A percentile compares a stretch with the other conserved stretches of the same genome.
Evolutionary conservation across 2,329 filamentous ascomycete genomes (phyloP).

Genomic region (Alternaria triticimaculans): DNA sequence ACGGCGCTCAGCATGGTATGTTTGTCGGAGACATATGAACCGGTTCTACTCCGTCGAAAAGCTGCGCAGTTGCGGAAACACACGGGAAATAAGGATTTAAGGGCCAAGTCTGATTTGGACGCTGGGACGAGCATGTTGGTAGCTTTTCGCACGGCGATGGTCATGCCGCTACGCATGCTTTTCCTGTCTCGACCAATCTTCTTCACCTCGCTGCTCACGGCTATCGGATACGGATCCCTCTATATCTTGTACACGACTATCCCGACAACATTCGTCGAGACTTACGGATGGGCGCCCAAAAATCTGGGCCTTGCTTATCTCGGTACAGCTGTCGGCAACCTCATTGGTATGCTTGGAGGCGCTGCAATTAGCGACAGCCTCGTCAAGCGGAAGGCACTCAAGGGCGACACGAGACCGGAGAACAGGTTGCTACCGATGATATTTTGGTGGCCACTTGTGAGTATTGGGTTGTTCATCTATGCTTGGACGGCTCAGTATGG

Average conservation of each 20-base stretch:
- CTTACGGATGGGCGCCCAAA: conserved; percentile 26
- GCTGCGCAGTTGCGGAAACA: conserved; percentile 30
- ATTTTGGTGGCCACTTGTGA: conserved; percentile 28
- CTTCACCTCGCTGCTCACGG: conserved; percentile 54
- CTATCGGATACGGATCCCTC: conserved; percentile 51
- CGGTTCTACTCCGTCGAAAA: conserved; percentile 47
- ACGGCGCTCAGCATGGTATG: conserved; percentile 47
- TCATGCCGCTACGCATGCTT: conserved; percentile 61
- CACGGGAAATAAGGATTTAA: conserved; percentile 38
- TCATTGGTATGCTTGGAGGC: conserved; percentile 42
- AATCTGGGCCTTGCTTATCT: conserved; percentile 32
- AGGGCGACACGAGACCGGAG: conserved; percentile 14
- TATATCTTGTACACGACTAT: conserved; percentile 39
- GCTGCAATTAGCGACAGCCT: conserved; percentile 34
- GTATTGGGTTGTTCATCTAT: conserved; percentile 36
- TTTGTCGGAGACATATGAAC: conserved; percentile 28
- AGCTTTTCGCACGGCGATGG: conserved; percentile 44
- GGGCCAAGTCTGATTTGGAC: conserved; percentile 30
- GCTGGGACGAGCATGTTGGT: conserved; percentile 41
- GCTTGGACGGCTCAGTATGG: conserved; percentile 34
- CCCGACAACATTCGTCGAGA: conserved; percentile 26
- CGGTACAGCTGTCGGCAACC: conserved; percentile 38
- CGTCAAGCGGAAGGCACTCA: conserved; percentile 25
- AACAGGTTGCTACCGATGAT: conserved; percentile 33
- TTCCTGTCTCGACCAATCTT: conserved; percentile 60